A percentile compares a stretch with the other conserved stretches of the same genome.
phyloP scores from a whole-genome alignment of 1,139 yeast genomes.

The Hyphopichia fennica region DNA sequence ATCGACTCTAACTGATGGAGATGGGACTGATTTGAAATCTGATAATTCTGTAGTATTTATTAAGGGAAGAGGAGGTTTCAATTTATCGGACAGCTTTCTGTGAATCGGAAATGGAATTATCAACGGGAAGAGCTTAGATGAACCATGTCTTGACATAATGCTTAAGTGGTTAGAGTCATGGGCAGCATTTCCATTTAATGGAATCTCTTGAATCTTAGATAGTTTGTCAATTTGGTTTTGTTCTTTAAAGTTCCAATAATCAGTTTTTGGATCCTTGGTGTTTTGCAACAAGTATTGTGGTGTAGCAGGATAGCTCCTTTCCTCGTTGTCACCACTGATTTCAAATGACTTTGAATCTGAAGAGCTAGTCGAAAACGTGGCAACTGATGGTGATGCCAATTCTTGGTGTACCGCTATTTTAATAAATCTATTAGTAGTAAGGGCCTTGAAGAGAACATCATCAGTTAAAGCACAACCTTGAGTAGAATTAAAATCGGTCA shows the following conservation, averaged over 20 bases:
- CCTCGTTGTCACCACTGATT: slow-evolving; percentile 39
- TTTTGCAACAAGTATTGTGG: slow-evolving; percentile 58
- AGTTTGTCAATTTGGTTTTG: slow-evolving; percentile 15
- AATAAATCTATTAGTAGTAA: slow-evolving; percentile 32
- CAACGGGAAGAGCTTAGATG: slow-evolving; percentile 16
- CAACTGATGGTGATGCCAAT: slow-evolving; percentile 31
- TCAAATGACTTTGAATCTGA: slow-evolving; percentile 53
- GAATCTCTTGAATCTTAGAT: slow-evolving; percentile 12
- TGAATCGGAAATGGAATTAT: slow-evolving; percentile 21
- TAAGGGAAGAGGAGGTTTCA: slow-evolving; percentile 25
- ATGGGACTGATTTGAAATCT: slow-evolving; percentile 9
- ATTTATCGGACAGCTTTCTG: slow-evolving; percentile 12
- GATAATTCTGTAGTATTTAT: slow-evolving; percentile 24
- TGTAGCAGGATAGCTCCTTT: slow-evolving; percentile 52
- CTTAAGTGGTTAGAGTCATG: neutral
- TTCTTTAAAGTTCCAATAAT: slow-evolving; percentile 68
- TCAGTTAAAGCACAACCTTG: slow-evolving; percentile 65
- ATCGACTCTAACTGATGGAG: slow-evolving; percentile 7
- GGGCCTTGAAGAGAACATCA: slow-evolving; percentile 33
- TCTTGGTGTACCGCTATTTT: slow-evolving; percentile 49
- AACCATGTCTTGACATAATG: neutral
- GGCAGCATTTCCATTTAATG: neutral
- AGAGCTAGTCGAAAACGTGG: slow-evolving; percentile 41
- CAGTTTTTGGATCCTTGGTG: slow-evolving; percentile 36
- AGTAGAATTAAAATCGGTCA: slow-evolving; percentile 69